Conservation (phyloP, 202 grass and related monocot genomes). For the Zoysia matrella region DNA sequence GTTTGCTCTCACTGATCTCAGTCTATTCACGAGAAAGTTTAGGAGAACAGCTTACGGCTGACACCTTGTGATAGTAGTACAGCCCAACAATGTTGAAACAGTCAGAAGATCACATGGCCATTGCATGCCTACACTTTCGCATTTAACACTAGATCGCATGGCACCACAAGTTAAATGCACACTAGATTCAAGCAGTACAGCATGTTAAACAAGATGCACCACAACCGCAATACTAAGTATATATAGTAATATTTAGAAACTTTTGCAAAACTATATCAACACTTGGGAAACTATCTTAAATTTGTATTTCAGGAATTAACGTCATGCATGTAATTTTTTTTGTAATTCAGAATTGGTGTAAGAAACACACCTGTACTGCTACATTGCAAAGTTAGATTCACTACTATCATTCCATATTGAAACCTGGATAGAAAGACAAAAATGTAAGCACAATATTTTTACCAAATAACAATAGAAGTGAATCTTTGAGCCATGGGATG, state of each 20-base stretch:
- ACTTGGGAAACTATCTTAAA: not conserved
- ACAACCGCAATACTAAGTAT: not conserved
- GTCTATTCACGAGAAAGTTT: constrained; percentile 37
- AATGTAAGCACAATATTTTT: not conserved
- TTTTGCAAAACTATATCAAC: not conserved
- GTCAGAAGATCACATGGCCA: constrained; percentile 24
- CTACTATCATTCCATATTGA: not conserved
- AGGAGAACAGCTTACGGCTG: constrained; percentile 44
- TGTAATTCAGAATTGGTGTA: not conserved
- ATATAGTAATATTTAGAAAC: constrained; percentile 19
- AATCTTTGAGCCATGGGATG: not conserved
- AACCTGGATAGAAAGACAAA: not conserved
- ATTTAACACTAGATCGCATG: constrained; percentile 43
- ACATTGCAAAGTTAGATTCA: not conserved
- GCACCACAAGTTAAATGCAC: constrained; percentile 6
- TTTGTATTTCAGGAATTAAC: not conserved
- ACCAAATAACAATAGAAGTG: not conserved
- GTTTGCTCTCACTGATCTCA: constrained; percentile 43
- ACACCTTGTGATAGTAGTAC: constrained; percentile 24
- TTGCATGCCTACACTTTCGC: constrained; percentile 30
- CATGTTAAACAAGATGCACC: not conserved
- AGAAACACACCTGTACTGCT: not conserved
- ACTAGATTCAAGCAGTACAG: constrained; percentile 8
- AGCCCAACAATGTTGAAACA: constrained; percentile 37
- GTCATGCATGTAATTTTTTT: not conserved